phyloP scores from a whole-genome alignment of 2,329 filamentous ascomycete species.

The Clonostachys sp. region DNA sequence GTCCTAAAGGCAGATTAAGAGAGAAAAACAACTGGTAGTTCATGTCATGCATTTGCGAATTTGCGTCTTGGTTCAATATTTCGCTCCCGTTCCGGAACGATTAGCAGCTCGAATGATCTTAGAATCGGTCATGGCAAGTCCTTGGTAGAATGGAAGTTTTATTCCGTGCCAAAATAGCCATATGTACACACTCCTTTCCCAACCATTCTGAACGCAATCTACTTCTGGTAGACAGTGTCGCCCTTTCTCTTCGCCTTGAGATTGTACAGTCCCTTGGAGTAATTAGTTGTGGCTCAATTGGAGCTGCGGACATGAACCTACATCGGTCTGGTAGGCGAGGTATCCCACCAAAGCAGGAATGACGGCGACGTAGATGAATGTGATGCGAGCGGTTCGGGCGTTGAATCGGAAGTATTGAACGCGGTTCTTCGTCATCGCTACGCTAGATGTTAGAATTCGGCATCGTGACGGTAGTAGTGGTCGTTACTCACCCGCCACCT shows the following conservation, averaged over 20 bases:
- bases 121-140: too few relatives aligned
- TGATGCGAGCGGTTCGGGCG: slow-evolving; percentile 72
- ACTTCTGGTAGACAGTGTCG: slow-evolving; percentile 80
- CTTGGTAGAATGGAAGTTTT: slow-evolving; percentile 9
- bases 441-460: not conserved
- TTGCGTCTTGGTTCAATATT: not conserved
- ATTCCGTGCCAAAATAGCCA: slow-evolving; percentile 16
- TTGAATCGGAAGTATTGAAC: slow-evolving; percentile 97
- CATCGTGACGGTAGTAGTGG: not conserved
- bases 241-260: slow-evolving; percentile 84
- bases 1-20: slow-evolving; percentile 19
- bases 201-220: slow-evolving; percentile 14
- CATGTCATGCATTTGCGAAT: not conserved
- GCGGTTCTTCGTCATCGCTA: slow-evolving; percentile 80
- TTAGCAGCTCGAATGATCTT: not conserved
- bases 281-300: not conserved
- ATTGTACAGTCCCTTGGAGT: slow-evolving; percentile 73
- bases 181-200: slow-evolving; percentile 33
- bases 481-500: slow-evolving; percentile 24
- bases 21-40: slow-evolving; percentile 20
- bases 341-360: slow-evolving; percentile 69
- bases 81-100: not conserved
- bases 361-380: slow-evolving; percentile 69
- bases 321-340: slow-evolving; percentile 77
- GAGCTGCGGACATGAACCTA: slow-evolving; percentile 47